Base-by-base conservation (phyloP, 2,329 filamentous ascomycete genomes). In the Venturiaceae sp. region DNA sequence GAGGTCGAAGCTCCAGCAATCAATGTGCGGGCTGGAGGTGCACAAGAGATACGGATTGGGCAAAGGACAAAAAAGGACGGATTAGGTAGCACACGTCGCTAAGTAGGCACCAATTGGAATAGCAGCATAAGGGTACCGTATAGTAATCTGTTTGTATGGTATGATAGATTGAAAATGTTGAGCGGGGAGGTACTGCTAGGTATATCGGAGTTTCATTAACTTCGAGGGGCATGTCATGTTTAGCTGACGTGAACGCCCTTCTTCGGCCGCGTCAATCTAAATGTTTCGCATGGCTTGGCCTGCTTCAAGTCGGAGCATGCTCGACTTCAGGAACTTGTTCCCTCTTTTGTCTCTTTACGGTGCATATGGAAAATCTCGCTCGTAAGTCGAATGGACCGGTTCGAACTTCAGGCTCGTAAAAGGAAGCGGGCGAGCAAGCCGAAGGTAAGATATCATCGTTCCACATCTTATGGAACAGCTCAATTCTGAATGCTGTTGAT, bases 391-490 rank as follows among this genome's bases (percentile, higher is more conserved):
- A 30, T 30, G 26, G 44, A 47, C 13, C 6, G 44, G 26, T 16
- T 23, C 44, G 44, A 8, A 50, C 23, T 28, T 5, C 44, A n/a
- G 9, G 5, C 44, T 50, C 44, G 23, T n/a, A 58, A 52, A 28
- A 23, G n/a, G 26, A 58, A 58, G 41, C 33, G 55, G 16, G 23
- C 37, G 30, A 50, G 55, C 23, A 50, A 50, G 30, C 44, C 56
- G 23, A 59, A 59, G 34, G 57, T 59, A 14, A 47, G 21, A 3
- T n/a, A 23, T 26, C 4, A 28, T 16, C 41, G n/a, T 26, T 16
- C 23, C 2, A 26, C 23, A 4, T 8, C 19, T 47, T 3, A n/a
- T 47, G 23, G 21, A 28, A 16, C 23, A 28, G 21, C 7, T 47
- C 41, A 28, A 28, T 14, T 4, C 5, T 16, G 21, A n/a, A n/a